Base-by-base conservation (phyloP, 257 asterid genomes). In the Scutellaria minor region DNA sequence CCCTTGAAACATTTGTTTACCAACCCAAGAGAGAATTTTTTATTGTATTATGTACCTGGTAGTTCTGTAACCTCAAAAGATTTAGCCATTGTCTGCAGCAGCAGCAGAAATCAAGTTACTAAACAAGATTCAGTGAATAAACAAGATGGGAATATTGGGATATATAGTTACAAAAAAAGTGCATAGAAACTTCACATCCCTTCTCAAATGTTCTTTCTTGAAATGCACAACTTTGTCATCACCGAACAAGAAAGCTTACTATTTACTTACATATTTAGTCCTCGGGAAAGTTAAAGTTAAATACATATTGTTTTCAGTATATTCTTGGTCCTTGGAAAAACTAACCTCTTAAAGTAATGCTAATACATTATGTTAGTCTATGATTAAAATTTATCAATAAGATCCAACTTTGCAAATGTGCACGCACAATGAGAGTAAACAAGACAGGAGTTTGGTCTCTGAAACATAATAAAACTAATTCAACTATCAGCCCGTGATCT, bases 31-130 rank as follows among this genome's bases (percentile, higher is more conserved):
- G 59, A 65, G 51, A 58, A 54, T 1, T 2, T 39, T 45, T 22
- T 48, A 56, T 77, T 73, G 59, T 45, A 70, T 52, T 81, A 51
- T 53, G 79, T 80, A 95, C 99, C 99, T 95, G 99, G 99, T 56
- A 92, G 82, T 72, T 95, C 99, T 24, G 97, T 88, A 75, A 77
- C 97, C 84, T 95, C 99, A 47, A 95, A 95, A 70, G 99, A 95
- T 79, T 92, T 87, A 52, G 78, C 91, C 97, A 87, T 85, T 46
- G 88, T 83, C 99, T 95, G 95, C 92, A 90, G 70, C 75, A 90
- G 70, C 75, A 78, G 27, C 50, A 74, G 66, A 78, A 67, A 84
- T 31, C 62, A 70, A 46, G 62, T 63, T 77, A 77, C 44, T 55
- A 14, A 68, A 70, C 7, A 66, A 66, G 55, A 64, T 13, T 54